A percentile compares a stretch with the other conserved stretches of the same genome.
Evolutionary conservation across 164 flowering plant genomes (phyloP).

Genomic region (Vitis riparia): DNA sequence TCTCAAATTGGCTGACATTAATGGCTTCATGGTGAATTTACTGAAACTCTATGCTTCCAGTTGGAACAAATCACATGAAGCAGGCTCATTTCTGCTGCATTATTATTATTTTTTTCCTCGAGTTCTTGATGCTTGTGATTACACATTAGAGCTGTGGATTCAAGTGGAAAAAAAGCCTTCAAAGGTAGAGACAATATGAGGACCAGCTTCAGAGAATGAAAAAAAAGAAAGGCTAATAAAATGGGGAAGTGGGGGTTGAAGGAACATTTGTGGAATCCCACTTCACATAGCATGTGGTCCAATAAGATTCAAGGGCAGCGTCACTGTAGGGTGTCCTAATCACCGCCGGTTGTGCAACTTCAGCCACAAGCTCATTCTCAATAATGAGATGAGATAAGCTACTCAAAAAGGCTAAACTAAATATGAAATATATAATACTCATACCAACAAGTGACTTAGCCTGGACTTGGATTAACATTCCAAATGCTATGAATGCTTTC

Average conservation of each 20-base stretch:
- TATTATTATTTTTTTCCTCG: too few species aligned
- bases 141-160: too few species aligned
- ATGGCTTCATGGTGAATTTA: too few species aligned
- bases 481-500: background rate
- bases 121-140: too few species aligned
- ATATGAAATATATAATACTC: slow-evolving; percentile 1
- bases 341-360: slow-evolving; percentile 8
- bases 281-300: background rate
- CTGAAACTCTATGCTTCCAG: too few species aligned
- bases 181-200: too few species aligned
- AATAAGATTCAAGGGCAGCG: background rate
- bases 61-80: too few species aligned
- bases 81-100: too few species aligned
- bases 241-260: background rate
- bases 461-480: background rate
- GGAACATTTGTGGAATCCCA: background rate
- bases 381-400: slow-evolving; percentile 11
- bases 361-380: slow-evolving; percentile 6
- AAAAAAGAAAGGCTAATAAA: too few species aligned
- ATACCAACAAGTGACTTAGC: slow-evolving; percentile 1
- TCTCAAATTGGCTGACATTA: too few species aligned
- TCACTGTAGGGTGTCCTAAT: background rate
- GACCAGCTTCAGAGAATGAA: too few species aligned
- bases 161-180: too few species aligned
- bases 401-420: slow-evolving; percentile 2